Conservation (phyloP, 129 eudicot species). For the Solidago caesia region DNA sequence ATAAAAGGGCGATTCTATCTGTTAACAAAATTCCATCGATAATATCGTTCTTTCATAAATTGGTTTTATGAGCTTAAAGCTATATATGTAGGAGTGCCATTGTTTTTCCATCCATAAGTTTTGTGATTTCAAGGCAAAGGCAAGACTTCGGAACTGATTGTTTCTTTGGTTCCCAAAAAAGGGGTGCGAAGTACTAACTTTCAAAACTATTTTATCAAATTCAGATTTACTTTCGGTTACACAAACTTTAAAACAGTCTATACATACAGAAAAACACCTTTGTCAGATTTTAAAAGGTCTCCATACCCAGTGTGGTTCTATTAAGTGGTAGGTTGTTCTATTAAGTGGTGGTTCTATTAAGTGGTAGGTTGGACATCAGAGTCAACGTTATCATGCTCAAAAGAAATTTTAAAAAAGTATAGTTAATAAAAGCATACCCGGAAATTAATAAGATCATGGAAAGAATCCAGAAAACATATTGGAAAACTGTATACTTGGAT, state of each 20-base stretch:
- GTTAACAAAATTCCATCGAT: not conserved
- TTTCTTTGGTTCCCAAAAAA: constrained; percentile 1
- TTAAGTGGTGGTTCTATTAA: not conserved
- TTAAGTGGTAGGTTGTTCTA: not conserved
- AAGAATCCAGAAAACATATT: constrained; percentile 53
- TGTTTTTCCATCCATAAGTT: not conserved
- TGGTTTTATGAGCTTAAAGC: not conserved
- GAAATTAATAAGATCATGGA: constrained; percentile 52
- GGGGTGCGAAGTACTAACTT: not conserved
- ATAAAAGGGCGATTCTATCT: constrained; percentile 8
- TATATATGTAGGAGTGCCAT: not conserved
- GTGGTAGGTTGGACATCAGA: not conserved
- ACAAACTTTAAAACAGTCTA: not conserved
- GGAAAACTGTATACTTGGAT: constrained; percentile 61
- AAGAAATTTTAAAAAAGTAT: not conserved
- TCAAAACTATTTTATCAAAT: not conserved
- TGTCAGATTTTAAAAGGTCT: not conserved
- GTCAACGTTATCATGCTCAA: not conserved
- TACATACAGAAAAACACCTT: not conserved
- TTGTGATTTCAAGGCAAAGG: not conserved
- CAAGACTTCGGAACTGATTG: not conserved
- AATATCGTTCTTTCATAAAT: constrained; percentile 4
- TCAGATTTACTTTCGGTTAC: not conserved
- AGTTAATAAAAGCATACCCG: constrained; percentile 51
- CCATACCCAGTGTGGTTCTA: not conserved